These are phyloP conservation scores for Eucalyptus pauciflora DNA, from an alignment of 345 rosid species.

Conservation along the genomic window DNA sequence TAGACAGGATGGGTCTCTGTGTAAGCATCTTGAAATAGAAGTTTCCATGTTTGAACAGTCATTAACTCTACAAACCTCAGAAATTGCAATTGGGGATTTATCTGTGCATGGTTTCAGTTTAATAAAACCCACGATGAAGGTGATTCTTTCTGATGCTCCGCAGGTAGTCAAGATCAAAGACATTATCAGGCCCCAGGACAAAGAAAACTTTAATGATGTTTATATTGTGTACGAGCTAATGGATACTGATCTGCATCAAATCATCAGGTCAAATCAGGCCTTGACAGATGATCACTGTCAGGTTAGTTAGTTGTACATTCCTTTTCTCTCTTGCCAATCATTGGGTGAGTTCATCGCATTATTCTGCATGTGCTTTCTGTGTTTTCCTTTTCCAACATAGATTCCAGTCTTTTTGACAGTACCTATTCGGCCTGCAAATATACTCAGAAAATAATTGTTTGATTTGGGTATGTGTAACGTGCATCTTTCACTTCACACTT, in stretches of 20 bases:
- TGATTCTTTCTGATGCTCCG: not conserved
- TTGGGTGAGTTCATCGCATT: not conserved
- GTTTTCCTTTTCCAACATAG: not conserved
- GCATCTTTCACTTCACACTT: not conserved
- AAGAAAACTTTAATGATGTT: slow-evolving; percentile 71
- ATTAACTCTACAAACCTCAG: not conserved
- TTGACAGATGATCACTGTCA: slow-evolving; percentile 89
- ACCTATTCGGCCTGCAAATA: not conserved
- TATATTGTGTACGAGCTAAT: slow-evolving; percentile 77
- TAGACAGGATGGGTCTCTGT: not conserved
- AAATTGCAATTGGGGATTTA: not conserved
- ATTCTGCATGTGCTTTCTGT: not conserved
- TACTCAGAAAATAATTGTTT: not conserved
- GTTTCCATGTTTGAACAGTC: not conserved
- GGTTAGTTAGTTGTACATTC: slow-evolving; percentile 16
- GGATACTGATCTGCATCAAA: slow-evolving; percentile 93
- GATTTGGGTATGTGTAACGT: not conserved
- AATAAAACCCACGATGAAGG: not conserved
- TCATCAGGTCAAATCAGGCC: slow-evolving; percentile 68
- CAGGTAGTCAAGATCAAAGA: slow-evolving; percentile 84
- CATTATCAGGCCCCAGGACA: slow-evolving; percentile 62
- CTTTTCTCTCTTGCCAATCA: not conserved
- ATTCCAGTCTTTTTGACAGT: not conserved
- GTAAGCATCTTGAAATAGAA: not conserved
- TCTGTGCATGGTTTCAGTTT: not conserved